Evolutionary conservation across 1,284 basidiomycete species (phyloP).

Genomic region (Apiotrichum porosum): DNA sequence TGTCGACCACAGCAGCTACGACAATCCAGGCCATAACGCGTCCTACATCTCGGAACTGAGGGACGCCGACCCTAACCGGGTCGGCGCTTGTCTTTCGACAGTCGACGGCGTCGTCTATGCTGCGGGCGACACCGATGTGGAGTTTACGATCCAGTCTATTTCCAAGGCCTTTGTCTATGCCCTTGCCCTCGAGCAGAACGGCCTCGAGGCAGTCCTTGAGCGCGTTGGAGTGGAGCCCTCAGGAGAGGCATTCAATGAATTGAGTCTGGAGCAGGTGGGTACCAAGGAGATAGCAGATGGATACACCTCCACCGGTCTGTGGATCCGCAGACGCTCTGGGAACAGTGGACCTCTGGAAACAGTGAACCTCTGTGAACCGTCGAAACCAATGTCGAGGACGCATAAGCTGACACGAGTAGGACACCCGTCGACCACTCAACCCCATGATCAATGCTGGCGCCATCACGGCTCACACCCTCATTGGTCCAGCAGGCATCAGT

Average conservation of each 20-base stretch:
- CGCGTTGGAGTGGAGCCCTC: conserved; percentile 1
- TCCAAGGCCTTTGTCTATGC: conserved; percentile 5
- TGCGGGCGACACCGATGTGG: background rate
- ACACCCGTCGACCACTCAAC: background rate
- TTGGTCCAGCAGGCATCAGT: background rate
- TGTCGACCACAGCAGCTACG: background rate
- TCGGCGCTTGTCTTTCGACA: background rate
- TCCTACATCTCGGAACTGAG: background rate
- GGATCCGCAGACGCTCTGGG: too few species aligned
- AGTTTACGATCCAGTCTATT: conserved; percentile 3
- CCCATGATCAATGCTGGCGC: conserved; percentile 5
- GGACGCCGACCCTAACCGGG: background rate
- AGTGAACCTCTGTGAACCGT: too few species aligned
- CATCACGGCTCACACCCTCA: conserved; percentile 3
- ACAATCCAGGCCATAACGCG: conserved; percentile 2
- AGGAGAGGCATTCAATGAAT: conserved; percentile 4
- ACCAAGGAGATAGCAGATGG: too few species aligned
- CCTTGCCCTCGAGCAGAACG: conserved; percentile 2
- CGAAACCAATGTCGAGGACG: too few species aligned
- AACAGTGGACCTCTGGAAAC: too few species aligned
- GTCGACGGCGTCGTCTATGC: conserved; percentile 2
- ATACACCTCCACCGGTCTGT: too few species aligned
- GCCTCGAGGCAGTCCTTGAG: background rate
- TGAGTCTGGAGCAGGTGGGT: background rate
- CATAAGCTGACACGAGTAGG: too few species aligned